Conservation (phyloP, 1,284 basidiomycete genomes). For the Chalciporus piperatoides region DNA sequence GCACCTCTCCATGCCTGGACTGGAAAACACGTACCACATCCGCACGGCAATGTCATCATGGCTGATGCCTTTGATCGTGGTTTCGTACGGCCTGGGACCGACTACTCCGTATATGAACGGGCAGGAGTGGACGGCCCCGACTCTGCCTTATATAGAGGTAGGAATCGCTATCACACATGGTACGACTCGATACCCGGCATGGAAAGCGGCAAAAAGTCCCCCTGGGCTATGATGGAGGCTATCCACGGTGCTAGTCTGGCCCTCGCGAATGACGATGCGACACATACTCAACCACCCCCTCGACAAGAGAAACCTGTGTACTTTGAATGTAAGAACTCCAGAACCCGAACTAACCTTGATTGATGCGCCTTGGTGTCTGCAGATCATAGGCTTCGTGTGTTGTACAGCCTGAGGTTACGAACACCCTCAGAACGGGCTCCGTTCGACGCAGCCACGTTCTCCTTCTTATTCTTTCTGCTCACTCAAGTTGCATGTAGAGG, state of each 20-base stretch:
- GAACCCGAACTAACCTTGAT: too few species aligned
- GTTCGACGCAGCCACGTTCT: too few species aligned
- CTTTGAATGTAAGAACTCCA: constrained; percentile 59
- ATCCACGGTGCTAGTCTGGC: constrained; percentile 50
- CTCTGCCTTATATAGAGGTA: constrained; percentile 67
- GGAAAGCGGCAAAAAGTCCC: constrained; percentile 47
- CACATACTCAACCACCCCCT: constrained; percentile 13
- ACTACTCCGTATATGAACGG: constrained; percentile 59
- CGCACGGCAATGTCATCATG: constrained; percentile 64
- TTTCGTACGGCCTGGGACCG: constrained; percentile 61
- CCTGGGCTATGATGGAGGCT: constrained; percentile 76
- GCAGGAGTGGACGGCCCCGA: constrained; percentile 62
- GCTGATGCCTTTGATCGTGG: constrained; percentile 62
- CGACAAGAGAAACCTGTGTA: constrained; percentile 48
- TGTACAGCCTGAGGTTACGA: too few species aligned
- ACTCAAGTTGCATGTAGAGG: too few species aligned
- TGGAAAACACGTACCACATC: constrained; percentile 47
- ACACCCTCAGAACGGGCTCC: too few species aligned
- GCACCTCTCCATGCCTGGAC: constrained; percentile 50
- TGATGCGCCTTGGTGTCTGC: too few species aligned
- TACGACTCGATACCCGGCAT: constrained; percentile 58
- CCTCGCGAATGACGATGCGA: constrained; percentile 43
- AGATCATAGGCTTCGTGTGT: too few species aligned
- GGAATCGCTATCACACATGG: constrained; percentile 69
- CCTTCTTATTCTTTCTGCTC: too few species aligned